Evolutionary conservation across 768 basidiomycete genomes (phyloP).

Genomic region (Lentinula aciculospora): DNA sequence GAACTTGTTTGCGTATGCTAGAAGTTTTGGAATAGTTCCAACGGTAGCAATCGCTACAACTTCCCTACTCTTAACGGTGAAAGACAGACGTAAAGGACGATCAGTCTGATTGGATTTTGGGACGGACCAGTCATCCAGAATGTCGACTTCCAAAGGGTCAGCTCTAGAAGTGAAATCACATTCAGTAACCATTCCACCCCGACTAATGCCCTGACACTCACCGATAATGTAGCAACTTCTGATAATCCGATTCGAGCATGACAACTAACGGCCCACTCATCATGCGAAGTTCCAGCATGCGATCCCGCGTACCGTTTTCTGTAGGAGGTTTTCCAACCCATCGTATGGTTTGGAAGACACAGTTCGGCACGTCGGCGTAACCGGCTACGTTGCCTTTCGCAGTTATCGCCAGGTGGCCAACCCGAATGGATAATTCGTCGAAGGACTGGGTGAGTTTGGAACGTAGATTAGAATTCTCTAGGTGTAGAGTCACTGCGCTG

Average conservation of each 20-base stretch:
- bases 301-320: constrained; percentile 29
- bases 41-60: constrained; percentile 65
- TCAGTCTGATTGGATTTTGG: constrained; percentile 35
- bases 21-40: constrained; percentile 70
- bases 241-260: constrained; percentile 71
- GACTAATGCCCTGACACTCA: constrained; percentile 26
- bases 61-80: constrained; percentile 65
- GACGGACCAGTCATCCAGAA: constrained; percentile 79
- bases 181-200: background rate
- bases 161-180: constrained; percentile 38
- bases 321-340: constrained; percentile 37
- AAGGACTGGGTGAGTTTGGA: constrained; percentile 57
- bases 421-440: constrained; percentile 60
- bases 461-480: constrained; percentile 58
- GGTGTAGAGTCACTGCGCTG: constrained; percentile 58
- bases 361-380: constrained; percentile 56
- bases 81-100: constrained; percentile 62
- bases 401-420: constrained; percentile 59
- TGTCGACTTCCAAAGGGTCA: constrained; percentile 69
- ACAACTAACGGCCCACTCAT: constrained; percentile 66
- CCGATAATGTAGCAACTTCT: constrained; percentile 72
- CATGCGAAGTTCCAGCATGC: constrained; percentile 70
- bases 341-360: constrained; percentile 71
- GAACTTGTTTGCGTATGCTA: constrained; percentile 72
- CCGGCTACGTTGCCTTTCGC: constrained; percentile 76